Conservation (phyloP, 1,284 basidiomycete species). For the Ganoderma lucidum region DNA sequence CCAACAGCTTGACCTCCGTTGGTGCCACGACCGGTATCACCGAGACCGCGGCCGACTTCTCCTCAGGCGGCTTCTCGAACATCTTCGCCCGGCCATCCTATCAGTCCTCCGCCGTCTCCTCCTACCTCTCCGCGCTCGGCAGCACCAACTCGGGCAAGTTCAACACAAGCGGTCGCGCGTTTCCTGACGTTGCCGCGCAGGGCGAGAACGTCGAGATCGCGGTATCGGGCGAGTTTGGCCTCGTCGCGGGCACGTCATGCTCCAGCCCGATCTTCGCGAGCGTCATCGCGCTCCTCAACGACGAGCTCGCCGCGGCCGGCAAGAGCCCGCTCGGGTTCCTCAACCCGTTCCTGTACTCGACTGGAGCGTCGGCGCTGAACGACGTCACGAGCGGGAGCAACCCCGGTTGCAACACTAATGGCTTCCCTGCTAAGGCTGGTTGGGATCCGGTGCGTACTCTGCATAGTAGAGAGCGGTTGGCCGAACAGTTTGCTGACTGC, state of each 20-base stretch:
- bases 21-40: constrained; percentile 61
- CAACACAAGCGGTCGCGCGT: constrained; percentile 42
- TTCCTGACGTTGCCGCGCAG: constrained; percentile 44
- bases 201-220: constrained; percentile 43
- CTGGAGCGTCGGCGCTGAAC: constrained; percentile 45
- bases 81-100: constrained; percentile 52
- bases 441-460: constrained; percentile 42
- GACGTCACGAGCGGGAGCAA: constrained; percentile 49
- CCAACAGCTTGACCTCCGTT: constrained; percentile 65
- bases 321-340: constrained; percentile 56
- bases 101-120: constrained; percentile 47
- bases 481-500: not conserved
- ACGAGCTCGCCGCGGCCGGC: constrained; percentile 51
- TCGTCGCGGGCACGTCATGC: constrained; percentile 58
- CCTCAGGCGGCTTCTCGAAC: constrained; percentile 57
- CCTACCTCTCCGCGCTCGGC: constrained; percentile 43
- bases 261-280: constrained; percentile 62
- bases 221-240: constrained; percentile 44
- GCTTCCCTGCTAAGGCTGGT: constrained; percentile 44
- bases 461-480: not conserved
- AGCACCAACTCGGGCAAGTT: constrained; percentile 42
- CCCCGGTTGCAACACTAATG: constrained; percentile 46
- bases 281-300: constrained; percentile 64
- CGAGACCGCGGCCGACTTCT: constrained; percentile 56
- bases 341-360: constrained; percentile 54